These are phyloP conservation scores for Vanrija humicola DNA, from an alignment of 1,284 basidiomycete genomes.

Conservation along the genomic window DNA sequence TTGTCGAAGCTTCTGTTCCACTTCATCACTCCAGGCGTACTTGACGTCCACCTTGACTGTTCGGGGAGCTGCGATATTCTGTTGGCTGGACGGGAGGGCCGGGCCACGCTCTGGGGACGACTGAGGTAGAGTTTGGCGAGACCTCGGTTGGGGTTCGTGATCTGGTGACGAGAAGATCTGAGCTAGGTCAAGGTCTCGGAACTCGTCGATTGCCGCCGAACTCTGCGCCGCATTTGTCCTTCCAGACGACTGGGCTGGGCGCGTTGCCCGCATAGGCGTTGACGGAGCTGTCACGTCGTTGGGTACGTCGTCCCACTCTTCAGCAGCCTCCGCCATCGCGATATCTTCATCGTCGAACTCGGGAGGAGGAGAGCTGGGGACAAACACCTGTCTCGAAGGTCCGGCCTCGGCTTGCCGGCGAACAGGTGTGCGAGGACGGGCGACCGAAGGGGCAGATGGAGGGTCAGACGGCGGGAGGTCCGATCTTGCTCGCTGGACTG, in stretches of 20 bases:
- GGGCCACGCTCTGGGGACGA: background rate
- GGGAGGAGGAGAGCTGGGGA: conserved; percentile 16
- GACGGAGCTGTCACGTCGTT: conserved; percentile 26
- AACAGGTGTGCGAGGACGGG: background rate
- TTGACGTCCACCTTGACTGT: conserved; percentile 26
- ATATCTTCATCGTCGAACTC: conserved; percentile 26
- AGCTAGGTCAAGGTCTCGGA: conserved; percentile 22
- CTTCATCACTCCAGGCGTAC: conserved; percentile 57
- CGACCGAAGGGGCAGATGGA: background rate
- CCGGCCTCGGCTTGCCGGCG: background rate
- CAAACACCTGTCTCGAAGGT: conserved; percentile 6
- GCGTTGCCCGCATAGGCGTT: conserved; percentile 11
- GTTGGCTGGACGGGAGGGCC: no score
- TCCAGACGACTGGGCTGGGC: background rate
- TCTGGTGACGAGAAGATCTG: conserved; percentile 31
- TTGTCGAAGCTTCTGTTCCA: conserved; percentile 59
- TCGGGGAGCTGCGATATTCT: background rate
- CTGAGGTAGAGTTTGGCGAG: background rate
- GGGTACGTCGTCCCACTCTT: background rate
- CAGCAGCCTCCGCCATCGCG: conserved; percentile 26
- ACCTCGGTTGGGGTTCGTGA: background rate
- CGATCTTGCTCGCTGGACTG: background rate
- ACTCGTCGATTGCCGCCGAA: conserved; percentile 21
- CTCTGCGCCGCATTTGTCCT: background rate
- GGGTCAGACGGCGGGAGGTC: background rate